phyloP scores from a whole-genome alignment of 441 rosid species.

The Arabidopsis hybrid region DNA sequence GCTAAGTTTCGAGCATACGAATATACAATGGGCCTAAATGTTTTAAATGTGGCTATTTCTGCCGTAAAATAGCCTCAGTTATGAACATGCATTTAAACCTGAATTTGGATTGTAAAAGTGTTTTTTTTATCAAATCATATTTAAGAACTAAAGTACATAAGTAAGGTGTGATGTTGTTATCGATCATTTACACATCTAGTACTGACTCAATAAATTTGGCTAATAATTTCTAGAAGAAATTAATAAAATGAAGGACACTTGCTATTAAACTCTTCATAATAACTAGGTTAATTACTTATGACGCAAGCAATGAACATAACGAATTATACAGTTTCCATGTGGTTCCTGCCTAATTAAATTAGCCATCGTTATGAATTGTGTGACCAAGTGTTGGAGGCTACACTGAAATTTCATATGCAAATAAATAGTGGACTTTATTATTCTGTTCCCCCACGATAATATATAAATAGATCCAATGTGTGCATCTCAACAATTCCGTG shows the following conservation, averaged over 20 bases:
- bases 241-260: neutral
- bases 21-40: conserved; percentile 12
- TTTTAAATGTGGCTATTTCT: neutral
- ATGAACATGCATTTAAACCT: neutral
- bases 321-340: conserved; percentile 14
- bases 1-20: conserved; percentile 8
- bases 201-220: neutral
- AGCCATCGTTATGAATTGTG: neutral
- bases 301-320: conserved; percentile 16
- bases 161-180: neutral
- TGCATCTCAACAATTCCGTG: neutral
- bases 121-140: neutral
- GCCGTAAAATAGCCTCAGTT: neutral
- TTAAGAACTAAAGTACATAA: neutral
- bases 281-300: conserved; percentile 8
- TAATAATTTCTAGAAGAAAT: neutral
- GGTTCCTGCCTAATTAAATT: neutral
- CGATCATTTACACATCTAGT: neutral
- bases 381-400: conserved; percentile 5
- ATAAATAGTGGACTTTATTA: neutral
- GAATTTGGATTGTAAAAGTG: neutral
- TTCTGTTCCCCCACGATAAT: neutral
- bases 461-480: neutral
- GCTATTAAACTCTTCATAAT: neutral
- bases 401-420: conserved; percentile 1